phyloP scores from a whole-genome alignment of 495 filamentous ascomycete species.

The Pyrenula massariospora region DNA sequence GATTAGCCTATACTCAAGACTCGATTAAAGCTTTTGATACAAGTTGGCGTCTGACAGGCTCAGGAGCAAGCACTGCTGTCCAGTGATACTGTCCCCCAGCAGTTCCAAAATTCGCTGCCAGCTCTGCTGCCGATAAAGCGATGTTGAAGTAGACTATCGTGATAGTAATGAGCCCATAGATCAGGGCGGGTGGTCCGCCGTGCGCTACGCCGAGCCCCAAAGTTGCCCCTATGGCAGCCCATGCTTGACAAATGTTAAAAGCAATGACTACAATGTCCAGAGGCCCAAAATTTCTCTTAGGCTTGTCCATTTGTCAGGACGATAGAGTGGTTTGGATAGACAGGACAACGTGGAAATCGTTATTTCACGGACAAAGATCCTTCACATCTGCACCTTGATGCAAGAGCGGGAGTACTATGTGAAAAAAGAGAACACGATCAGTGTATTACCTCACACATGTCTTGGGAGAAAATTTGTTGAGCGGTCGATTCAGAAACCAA shows the following conservation, averaged over 20 bases:
- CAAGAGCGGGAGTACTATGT: background rate
- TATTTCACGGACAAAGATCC: background rate
- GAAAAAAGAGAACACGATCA: background rate
- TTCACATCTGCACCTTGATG: background rate
- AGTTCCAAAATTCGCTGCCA: conserved; percentile 38
- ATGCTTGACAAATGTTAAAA: conserved; percentile 23
- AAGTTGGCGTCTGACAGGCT: conserved; percentile 8
- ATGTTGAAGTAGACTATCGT: conserved; percentile 19
- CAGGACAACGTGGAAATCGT: background rate
- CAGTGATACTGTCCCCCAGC: conserved; percentile 38
- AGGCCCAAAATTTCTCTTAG: background rate
- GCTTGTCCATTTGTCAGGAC: background rate
- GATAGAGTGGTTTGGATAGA: background rate
- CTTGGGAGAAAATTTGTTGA: background rate
- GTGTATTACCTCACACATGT: background rate
- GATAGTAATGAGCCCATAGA: conserved; percentile 20
- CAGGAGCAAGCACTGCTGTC: conserved; percentile 18
- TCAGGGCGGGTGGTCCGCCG: conserved; percentile 18
- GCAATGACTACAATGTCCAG: conserved; percentile 18
- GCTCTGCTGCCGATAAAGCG: conserved; percentile 34
- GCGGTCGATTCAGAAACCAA: background rate
- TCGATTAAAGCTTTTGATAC: background rate
- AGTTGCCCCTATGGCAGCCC: conserved; percentile 19
- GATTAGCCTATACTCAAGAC: background rate
- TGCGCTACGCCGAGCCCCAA: conserved; percentile 19